A percentile compares a stretch with the other conserved stretches of the same genome.
phyloP scores from a whole-genome alignment of 2,329 filamentous ascomycete species.

The Chalara sp. region DNA sequence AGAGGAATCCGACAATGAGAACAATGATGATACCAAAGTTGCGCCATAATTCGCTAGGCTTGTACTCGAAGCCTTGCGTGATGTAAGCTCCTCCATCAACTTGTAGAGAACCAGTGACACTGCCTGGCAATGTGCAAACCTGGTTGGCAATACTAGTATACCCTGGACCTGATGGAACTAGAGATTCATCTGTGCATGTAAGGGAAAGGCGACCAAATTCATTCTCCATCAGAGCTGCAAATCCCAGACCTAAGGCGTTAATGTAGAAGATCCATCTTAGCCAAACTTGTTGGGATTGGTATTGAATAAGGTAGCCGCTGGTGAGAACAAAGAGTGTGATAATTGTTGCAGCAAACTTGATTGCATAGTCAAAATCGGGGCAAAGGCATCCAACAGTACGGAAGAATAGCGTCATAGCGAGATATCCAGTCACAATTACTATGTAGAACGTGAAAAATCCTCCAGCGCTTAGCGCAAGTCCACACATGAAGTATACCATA shows the following conservation, averaged over 20 bases:
- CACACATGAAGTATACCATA: constrained; percentile 58
- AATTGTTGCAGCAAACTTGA: constrained; percentile 42
- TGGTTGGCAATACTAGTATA: constrained; percentile 36
- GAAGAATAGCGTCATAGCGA: constrained; percentile 53
- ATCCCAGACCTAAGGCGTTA: constrained; percentile 62
- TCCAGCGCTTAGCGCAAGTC: constrained; percentile 41
- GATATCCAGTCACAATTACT: constrained; percentile 39
- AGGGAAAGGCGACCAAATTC: constrained; percentile 57
- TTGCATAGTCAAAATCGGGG: constrained; percentile 47
- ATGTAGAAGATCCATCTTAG: constrained; percentile 60
- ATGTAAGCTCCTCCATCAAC: constrained; percentile 68
- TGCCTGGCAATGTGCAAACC: constrained; percentile 50
- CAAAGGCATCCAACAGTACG: constrained; percentile 47
- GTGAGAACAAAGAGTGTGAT: constrained; percentile 13
- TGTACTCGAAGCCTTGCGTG: constrained; percentile 54
- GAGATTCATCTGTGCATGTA: constrained; percentile 40
- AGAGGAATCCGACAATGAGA: constrained; percentile 69
- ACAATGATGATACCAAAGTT: constrained; percentile 62
- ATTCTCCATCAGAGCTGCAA: constrained; percentile 62
- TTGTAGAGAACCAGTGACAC: constrained; percentile 45
- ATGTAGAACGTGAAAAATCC: constrained; percentile 58
- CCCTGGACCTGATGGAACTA: constrained; percentile 43
- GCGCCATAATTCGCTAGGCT: constrained; percentile 45
- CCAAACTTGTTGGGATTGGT: constrained; percentile 42
- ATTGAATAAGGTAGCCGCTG: constrained; percentile 54